Conservation (phyloP, 1,139 yeast genomes). For the Martiniozyma asiatica region DNA sequence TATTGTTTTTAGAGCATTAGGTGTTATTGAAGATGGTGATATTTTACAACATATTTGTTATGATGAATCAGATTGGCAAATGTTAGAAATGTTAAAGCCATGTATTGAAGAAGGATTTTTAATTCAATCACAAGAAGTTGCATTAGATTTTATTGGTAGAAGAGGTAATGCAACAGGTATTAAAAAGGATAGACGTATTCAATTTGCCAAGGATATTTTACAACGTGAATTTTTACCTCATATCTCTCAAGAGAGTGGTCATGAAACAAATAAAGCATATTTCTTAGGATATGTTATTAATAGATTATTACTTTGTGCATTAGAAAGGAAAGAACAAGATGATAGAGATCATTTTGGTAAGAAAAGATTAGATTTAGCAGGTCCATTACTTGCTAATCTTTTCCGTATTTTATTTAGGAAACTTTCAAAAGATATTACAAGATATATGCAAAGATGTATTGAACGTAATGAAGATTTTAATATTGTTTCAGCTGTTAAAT, state of each 20-base stretch:
- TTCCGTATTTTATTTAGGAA: constrained; percentile 92
- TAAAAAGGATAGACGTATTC: constrained; percentile 94
- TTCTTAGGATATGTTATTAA: constrained; percentile 97
- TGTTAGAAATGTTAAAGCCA: constrained; percentile 97
- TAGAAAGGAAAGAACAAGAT: constrained; percentile 95
- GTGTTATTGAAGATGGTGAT: constrained; percentile 98
- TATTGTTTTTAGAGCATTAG: constrained; percentile 92
- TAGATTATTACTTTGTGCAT: constrained; percentile 83
- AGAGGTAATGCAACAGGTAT: constrained; percentile 93
- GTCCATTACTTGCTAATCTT: constrained; percentile 89
- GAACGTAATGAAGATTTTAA: constrained; percentile 96
- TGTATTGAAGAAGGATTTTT: constrained; percentile 99
- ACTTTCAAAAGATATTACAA: constrained; percentile 85
- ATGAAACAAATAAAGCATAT: constrained; percentile 91
- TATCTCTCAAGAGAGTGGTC: constrained; percentile 95
- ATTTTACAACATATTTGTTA: constrained; percentile 95
- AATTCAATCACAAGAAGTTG: constrained; percentile 95
- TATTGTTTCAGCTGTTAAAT: constrained; percentile 89
- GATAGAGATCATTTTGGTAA: constrained; percentile 99
- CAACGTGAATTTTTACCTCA: constrained; percentile 95
- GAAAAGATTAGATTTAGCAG: constrained; percentile 95
- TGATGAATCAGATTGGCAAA: constrained; percentile 97
- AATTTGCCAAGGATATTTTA: constrained; percentile 90
- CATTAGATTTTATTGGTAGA: constrained; percentile 94
- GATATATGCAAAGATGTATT: constrained; percentile 98